Base-by-base conservation (phyloP, 768 basidiomycete species). In the Aureoboletus auriporus region DNA sequence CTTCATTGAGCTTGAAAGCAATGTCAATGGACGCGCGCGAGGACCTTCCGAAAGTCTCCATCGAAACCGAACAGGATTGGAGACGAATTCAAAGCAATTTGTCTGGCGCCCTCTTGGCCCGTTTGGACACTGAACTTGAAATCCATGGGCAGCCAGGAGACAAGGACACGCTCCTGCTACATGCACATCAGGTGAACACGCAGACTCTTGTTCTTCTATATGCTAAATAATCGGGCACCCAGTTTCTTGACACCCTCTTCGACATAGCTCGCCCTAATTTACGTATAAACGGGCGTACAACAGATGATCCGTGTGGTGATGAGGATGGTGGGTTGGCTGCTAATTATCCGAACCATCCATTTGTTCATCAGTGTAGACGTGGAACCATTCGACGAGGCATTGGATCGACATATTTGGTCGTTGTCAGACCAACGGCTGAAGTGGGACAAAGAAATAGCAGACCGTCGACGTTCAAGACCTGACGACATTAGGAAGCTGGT, bases 311-410 rank as follows among this genome's bases (percentile, higher is more conserved):
- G n/a, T 74, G 76, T 17, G 71, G 75, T 16, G 72, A 75, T 42
- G 79, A 77, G 50, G 74, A 78, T 57, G 78, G 84, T 80, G 43
- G 44, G 67, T 42, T 1, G n/a, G 33, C 29, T 26, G 37, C 9
- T 43, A 43, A 20, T 52, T 47, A 41, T 36, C 3, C 38, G 14
- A 39, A 41, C 30, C 9, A 39, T 8, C 17, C 10, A 20, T 29
- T 29, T 35, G 17, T 23, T 57, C 13, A 59, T 28, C 23, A 23
- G 13, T 14, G n/a, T 52, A 85, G 83, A 82, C 38, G 79, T 81
- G 55, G 89, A 93, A 59, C 76, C 81, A 3, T 95, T 93, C 64
- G 90, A 95, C 59, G 91, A 95, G 66, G 82, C 80, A 2, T 77
- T 95, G 29, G 92, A 94, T 62, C 71, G 88, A 42, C 79, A 79